Base-by-base conservation (phyloP, 1,139 yeast species). In the Groenewaldozyma auringiensis region DNA sequence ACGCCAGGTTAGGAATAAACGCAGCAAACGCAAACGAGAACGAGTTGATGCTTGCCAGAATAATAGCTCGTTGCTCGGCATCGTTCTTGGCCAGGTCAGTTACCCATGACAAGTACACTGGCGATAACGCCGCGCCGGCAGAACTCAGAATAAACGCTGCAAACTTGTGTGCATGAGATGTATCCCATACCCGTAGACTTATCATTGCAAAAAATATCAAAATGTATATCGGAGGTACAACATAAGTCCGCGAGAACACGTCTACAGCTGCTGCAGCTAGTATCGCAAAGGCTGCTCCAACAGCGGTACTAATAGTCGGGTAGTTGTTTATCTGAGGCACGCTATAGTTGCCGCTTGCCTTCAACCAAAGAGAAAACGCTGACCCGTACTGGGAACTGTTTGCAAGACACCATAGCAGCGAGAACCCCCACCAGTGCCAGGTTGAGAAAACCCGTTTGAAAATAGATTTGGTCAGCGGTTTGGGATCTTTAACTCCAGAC, bases 361-460 rank as follows among this genome's bases (percentile, higher is more conserved):
- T 37, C 50, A 51, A 46, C 54, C 54, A 51, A 13, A 51, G 43
- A 6, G 54, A 6, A 25, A 25, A 25, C 29, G 29, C 29, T 25
- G 29, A 25, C 9, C 11, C 9, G 11, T 25, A 25, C 11, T 25
- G 29, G 9, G 29, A 25, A 11, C 29, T 25, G 11, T 25, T 25
- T 6, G 11, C 29, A 8, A 25, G 11, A 25, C 29, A 25, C 29
- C 29, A 25, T 25, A 25, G 11, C 9, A 25, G 29, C 11, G 29
- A 25, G 11, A 25, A 25, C 11, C 9, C 29, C 29, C 29, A 25
- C 29, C 29, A 25, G 53, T 74, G 75, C 81, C 81, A 76, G 29
- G 72, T 63, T 2, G 71, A 58, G 40, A 76, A 63, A 33, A 75
- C 69, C 16, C 62, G 58, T 51, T 68, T 71, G 77, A 79, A 71